Evolutionary conservation across 2,329 filamentous ascomycete species (phyloP), one percentile per base, ranked within the genome.

Genomic region (Arthroderma sp.): DNA sequence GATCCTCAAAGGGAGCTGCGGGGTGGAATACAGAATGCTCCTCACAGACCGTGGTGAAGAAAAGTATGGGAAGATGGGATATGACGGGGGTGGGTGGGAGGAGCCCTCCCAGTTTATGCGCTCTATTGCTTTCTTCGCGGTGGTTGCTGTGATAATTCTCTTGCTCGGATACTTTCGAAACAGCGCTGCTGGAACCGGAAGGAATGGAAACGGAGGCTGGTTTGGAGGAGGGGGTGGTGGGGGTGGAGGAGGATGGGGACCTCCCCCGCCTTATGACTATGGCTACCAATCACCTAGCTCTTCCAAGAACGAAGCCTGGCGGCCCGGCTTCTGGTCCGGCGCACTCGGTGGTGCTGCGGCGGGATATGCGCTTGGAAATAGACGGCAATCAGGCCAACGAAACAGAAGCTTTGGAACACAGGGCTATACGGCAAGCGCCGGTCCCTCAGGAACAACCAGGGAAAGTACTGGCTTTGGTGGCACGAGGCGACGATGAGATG

Each of bases 1-100:
- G 61, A 75, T 96, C n/a, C 67, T 96, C 44, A 87, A 84, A 57
- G 91, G 91, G 22, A 91, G 84, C 61, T 96, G 89, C 64, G 91
- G 83, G 9, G 88, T 94, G 27, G 85, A 94, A 65, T 96, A 96
- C 63, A 73, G 81, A 9, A 65, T 96, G 5, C 62, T 83, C 0
- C 68, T 96, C 43, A 96, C 88, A 1, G 78, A 81, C 7, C 70
- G 73, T 49, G 91, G 91, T 3, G 79, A 88, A 64, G 64, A 74
- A 53, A 77, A 72, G 53, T 88, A 82, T 60, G 84, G 82, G 37
- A 66, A 56, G 38, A 59, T 56, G 28, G 64, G 55, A 27, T 52
- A 31, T 53, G 60, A 55, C 46, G 54, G 52, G 43, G 53, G 38
- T 7, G 40, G 6, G 29, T 40, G 29, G 29, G 31, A 10, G 33